phyloP scores from a whole-genome alignment of 768 basidiomycete genomes.

The Amanita pallidorosea region DNA sequence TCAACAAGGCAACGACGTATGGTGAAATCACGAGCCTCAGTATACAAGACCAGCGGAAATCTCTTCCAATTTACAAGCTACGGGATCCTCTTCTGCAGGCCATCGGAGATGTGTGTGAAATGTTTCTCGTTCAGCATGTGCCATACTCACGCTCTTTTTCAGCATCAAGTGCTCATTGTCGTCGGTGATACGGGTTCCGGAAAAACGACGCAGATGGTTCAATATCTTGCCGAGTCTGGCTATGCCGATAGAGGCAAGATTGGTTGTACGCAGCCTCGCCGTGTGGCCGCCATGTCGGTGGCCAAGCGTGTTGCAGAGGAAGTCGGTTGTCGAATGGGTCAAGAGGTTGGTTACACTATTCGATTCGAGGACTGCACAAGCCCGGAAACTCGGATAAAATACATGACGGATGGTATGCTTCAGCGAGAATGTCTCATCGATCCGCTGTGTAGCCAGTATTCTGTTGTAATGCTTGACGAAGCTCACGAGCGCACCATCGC shows the following conservation, averaged over 20 bases:
- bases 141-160: constrained; percentile 9
- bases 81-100: constrained; percentile 85
- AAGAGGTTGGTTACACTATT: constrained; percentile 97
- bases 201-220: constrained; percentile 98
- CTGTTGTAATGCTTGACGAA: constrained; percentile 97
- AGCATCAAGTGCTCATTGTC: constrained; percentile 97
- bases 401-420: constrained; percentile 99
- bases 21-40: constrained; percentile 86
- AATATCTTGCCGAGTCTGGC: constrained; percentile 93
- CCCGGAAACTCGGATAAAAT: constrained; percentile 98
- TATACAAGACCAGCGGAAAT: constrained; percentile 90
- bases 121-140: neutral
- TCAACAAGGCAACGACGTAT: constrained; percentile 93
- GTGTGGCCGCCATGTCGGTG: constrained; percentile 98
- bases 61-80: constrained; percentile 90
- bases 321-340: constrained; percentile 93
- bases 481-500: constrained; percentile 97
- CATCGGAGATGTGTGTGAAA: constrained; percentile 67
- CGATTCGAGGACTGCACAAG: constrained; percentile 99
- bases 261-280: constrained; percentile 97
- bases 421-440: constrained; percentile 96
- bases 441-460: constrained; percentile 86
- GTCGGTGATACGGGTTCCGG: constrained; percentile 98
- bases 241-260: constrained; percentile 86
- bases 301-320: constrained; percentile 98